A percentile compares a stretch with the other conserved stretches of the same genome.
phyloP scores from a whole-genome alignment of 1,139 yeast species.

The Taphrina pruni region DNA sequence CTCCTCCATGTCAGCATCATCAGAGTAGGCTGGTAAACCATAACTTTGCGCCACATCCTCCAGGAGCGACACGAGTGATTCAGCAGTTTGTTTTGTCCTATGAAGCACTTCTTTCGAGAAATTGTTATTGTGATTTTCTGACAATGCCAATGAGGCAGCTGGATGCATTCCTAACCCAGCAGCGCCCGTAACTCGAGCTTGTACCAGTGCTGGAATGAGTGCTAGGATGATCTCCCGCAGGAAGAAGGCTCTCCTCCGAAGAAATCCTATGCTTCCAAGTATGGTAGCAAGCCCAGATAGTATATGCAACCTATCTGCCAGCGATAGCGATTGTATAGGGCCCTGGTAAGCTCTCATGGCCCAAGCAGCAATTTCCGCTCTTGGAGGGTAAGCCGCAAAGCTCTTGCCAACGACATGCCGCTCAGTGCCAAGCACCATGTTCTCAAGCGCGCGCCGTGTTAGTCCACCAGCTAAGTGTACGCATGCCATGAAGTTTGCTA shows the following conservation, averaged over 20 bases:
- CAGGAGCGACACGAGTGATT: constrained; percentile 46
- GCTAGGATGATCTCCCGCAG: constrained; percentile 65
- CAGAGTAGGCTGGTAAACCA: constrained; percentile 45
- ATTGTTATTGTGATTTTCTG: constrained; percentile 27
- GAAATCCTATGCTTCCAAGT: constrained; percentile 66
- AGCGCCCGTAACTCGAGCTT: constrained; percentile 47
- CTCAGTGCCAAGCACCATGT: constrained; percentile 53
- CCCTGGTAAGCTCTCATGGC: constrained; percentile 46
- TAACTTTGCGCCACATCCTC: constrained; percentile 50
- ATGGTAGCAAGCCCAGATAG: constrained; percentile 71
- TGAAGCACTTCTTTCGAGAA: constrained; percentile 13
- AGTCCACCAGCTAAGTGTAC: constrained; percentile 62
- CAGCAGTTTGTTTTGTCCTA: constrained; percentile 11
- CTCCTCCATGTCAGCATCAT: constrained; percentile 36
- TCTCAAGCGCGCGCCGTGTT: constrained; percentile 55
- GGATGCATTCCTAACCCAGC: constrained; percentile 47
- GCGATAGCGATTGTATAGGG: constrained; percentile 47
- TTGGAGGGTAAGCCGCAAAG: constrained; percentile 43
- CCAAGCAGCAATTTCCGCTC: constrained; percentile 43
- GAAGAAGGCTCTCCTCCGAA: constrained; percentile 72
- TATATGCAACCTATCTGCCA: constrained; percentile 55
- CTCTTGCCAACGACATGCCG: constrained; percentile 47
- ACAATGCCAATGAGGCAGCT: constrained; percentile 42
- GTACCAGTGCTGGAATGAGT: constrained; percentile 57
- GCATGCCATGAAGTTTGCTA: constrained; percentile 65